phyloP scores from a whole-genome alignment of 1,284 basidiomycete species.

The Trichosporon ovoides region DNA sequence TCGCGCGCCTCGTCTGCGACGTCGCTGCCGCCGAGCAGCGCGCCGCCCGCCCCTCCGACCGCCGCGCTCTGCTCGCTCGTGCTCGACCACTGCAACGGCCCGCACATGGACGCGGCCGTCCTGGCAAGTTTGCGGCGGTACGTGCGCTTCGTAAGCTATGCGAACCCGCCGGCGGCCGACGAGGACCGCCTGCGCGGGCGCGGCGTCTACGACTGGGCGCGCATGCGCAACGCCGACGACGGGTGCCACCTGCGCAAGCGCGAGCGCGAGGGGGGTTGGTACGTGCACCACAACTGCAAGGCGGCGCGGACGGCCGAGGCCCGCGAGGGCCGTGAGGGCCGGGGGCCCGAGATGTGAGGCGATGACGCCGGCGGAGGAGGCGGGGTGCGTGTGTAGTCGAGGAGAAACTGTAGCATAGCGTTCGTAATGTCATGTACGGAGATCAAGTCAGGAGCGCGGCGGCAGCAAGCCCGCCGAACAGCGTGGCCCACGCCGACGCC shows the following conservation, averaged over 20 bases:
- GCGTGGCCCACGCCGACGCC: neutral
- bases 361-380: too few species aligned
- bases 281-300: slow-evolving; percentile 15
- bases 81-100: slow-evolving; percentile 33
- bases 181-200: slow-evolving; percentile 31
- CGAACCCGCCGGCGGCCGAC: slow-evolving; percentile 11
- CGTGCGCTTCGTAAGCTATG: slow-evolving; percentile 27
- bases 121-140: slow-evolving; percentile 18
- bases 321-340: neutral
- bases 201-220: slow-evolving; percentile 31
- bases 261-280: slow-evolving; percentile 9
- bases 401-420: too few species aligned
- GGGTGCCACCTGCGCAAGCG: slow-evolving; percentile 14
- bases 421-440: too few species aligned
- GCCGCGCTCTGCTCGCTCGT: slow-evolving; percentile 32
- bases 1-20: neutral
- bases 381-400: too few species aligned
- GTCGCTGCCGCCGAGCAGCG: neutral
- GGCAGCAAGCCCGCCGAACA: neutral
- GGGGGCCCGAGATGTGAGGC: neutral
- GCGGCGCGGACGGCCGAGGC: neutral
- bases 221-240: neutral
- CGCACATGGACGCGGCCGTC: slow-evolving; percentile 21
- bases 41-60: neutral
- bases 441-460: too few species aligned